These are phyloP conservation scores for Fusarium secorum DNA, from an alignment of 2,329 filamentous ascomycete genomes.

Conservation along the genomic window DNA sequence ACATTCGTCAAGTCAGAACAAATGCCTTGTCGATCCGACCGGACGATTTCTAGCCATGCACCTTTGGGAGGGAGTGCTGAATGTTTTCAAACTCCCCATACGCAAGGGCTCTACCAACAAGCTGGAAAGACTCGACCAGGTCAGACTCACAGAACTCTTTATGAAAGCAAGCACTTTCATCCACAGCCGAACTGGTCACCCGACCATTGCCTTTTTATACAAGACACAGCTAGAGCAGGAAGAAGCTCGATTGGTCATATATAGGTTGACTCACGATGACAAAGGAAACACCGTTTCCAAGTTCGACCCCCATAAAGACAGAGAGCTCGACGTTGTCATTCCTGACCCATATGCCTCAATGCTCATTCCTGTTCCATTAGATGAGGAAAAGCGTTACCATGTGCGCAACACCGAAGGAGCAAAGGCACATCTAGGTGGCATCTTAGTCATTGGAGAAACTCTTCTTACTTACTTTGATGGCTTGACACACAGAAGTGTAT, in stretches of 20 bases:
- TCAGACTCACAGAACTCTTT: conserved; percentile 66
- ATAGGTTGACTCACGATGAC: conserved; percentile 66
- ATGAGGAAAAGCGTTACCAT: conserved; percentile 67
- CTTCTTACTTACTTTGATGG: conserved; percentile 87
- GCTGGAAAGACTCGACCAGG: conserved; percentile 61
- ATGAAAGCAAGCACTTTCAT: conserved; percentile 66
- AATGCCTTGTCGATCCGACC: conserved; percentile 84
- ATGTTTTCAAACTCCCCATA: conserved; percentile 59
- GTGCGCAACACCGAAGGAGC: conserved; percentile 62
- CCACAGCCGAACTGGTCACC: conserved; percentile 65
- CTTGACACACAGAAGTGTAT: conserved; percentile 71
- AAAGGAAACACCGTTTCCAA: conserved; percentile 60
- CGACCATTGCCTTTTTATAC: conserved; percentile 66
- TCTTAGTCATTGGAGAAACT: conserved; percentile 81
- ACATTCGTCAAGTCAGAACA: conserved; percentile 82
- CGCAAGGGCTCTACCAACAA: conserved; percentile 55
- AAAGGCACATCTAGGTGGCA: conserved; percentile 70
- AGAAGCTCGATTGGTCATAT: conserved; percentile 65
- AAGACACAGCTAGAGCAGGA: conserved; percentile 60
- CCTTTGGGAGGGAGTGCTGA: conserved; percentile 67
- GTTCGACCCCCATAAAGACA: conserved; percentile 64
- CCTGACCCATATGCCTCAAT: conserved; percentile 65
- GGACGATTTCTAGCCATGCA: conserved; percentile 67
- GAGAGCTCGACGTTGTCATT: conserved; percentile 62
- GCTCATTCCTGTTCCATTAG: conserved; percentile 68